Evolutionary conservation across 441 rosid species (phyloP).

Genomic region (Populus hybrid): DNA sequence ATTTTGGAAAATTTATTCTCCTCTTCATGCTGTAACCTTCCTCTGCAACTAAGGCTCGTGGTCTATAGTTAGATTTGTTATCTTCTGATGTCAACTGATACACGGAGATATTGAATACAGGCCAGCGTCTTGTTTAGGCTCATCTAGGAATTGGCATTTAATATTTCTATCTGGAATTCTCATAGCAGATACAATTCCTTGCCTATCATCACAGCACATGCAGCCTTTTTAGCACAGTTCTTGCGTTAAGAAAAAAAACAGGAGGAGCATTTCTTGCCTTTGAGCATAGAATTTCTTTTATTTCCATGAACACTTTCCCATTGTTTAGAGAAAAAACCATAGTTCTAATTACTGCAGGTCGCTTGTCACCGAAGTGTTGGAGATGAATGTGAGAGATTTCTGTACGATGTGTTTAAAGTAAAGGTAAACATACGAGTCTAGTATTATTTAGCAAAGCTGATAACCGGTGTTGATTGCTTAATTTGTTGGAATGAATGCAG

Average conservation of each 20-base stretch:
- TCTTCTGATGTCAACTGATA: neutral
- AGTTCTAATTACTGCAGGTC: constrained; percentile 36
- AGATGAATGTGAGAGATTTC: constrained; percentile 83
- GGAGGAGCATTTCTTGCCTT: neutral
- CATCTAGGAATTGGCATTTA: neutral
- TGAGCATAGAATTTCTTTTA: neutral
- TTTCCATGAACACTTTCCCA: neutral
- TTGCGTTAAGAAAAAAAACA: neutral
- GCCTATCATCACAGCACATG: neutral
- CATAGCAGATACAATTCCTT: neutral
- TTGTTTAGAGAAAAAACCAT: neutral
- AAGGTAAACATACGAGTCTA: constrained; percentile 45
- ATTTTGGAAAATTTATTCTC: neutral
- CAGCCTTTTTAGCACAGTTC: neutral
- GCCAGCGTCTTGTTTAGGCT: neutral
- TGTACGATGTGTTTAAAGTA: constrained; percentile 55
- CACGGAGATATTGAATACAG: neutral
- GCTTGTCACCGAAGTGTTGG: constrained; percentile 38
- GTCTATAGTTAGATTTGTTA: neutral
- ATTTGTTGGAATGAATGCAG: constrained; percentile 32
- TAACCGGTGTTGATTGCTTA: neutral
- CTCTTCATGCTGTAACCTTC: neutral
- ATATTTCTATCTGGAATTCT: neutral
- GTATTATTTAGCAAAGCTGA: constrained; percentile 5
- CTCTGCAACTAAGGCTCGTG: neutral